A percentile compares a stretch with the other conserved stretches of the same genome.
Evolutionary conservation across 257 asterid species (phyloP).

Genomic region (Eustoma russellianum): DNA sequence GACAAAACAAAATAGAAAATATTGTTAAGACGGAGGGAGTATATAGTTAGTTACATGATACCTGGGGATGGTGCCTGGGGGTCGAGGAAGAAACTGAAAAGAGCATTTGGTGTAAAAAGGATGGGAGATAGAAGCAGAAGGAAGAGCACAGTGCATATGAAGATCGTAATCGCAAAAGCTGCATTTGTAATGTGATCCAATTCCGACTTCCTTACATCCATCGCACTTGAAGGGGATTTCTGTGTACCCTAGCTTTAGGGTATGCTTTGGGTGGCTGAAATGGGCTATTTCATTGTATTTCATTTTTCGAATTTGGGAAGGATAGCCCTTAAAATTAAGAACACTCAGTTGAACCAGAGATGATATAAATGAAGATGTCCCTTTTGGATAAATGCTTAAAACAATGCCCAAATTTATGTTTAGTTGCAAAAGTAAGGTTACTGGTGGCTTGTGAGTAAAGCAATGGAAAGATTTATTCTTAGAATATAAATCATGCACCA

Average conservation of each 20-base stretch:
- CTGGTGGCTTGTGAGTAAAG: conserved; percentile 54
- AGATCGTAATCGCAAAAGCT: conserved; percentile 63
- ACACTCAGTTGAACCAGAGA: neutral
- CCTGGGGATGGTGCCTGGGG: conserved; percentile 66
- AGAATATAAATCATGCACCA: conserved; percentile 2
- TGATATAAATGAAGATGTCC: conserved; percentile 10
- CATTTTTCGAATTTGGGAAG: conserved; percentile 20
- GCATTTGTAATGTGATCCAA: conserved; percentile 78
- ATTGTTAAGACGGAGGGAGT: no score
- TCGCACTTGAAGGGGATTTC: conserved; percentile 88
- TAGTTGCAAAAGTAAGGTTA: conserved; percentile 21
- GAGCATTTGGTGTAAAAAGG: conserved; percentile 82
- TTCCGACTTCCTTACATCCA: conserved; percentile 92
- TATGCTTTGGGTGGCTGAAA: conserved; percentile 81
- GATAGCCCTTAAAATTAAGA: neutral
- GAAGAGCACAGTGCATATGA: conserved; percentile 79
- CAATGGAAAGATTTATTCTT: conserved; percentile 8
- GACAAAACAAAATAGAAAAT: no score
- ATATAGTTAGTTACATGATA: no score
- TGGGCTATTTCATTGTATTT: conserved; percentile 69
- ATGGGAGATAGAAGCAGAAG: conserved; percentile 51
- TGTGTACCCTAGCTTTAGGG: conserved; percentile 53
- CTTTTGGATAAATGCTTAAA: neutral
- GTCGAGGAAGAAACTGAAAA: conserved; percentile 58
- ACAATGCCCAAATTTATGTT: neutral